phyloP scores from a whole-genome alignment of 2,329 filamentous ascomycete species.

The Cladophialophora yegresii region DNA sequence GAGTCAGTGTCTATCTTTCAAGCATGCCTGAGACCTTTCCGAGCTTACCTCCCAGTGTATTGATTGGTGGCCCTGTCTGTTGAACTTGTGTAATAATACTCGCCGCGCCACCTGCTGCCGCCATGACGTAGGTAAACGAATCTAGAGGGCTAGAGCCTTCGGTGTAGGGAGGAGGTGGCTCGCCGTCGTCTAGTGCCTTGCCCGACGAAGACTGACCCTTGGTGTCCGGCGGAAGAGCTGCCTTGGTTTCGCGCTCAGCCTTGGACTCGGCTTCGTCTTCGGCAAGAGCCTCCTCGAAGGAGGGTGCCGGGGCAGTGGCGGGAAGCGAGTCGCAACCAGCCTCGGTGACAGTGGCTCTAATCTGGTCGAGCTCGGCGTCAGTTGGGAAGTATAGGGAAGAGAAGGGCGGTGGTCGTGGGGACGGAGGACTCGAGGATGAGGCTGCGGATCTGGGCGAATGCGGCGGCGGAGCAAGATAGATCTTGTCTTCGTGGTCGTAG shows the following conservation, averaged over 20 bases:
- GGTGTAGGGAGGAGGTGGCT: constrained; percentile 93
- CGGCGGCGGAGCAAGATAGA: constrained; percentile 46
- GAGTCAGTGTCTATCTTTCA: constrained; percentile 18
- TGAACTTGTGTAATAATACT: constrained; percentile 99
- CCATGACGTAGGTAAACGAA: constrained; percentile 96
- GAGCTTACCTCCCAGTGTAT: constrained; percentile 76
- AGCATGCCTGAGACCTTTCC: constrained; percentile 5
- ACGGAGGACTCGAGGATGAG: constrained; percentile 54
- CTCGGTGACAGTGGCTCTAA: constrained; percentile 50
- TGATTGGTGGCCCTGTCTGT: constrained; percentile 82
- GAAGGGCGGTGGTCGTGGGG: constrained; percentile 62
- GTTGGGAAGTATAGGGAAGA: constrained; percentile 63
- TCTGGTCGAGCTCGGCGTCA: constrained; percentile 43
- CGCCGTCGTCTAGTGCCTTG: constrained; percentile 75
- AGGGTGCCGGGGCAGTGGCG: constrained; percentile 55
- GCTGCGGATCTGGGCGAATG: constrained; percentile 45
- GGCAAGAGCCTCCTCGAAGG: constrained; percentile 53
- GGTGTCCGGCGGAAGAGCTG: constrained; percentile 76
- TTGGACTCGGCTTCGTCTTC: constrained; percentile 50
- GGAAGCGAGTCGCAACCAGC: constrained; percentile 51
- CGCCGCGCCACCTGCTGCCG: constrained; percentile 90
- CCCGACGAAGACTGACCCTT: constrained; percentile 67
- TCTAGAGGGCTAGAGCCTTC: constrained; percentile 91
- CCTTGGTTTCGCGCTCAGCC: constrained; percentile 74
- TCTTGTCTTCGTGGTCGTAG: constrained; percentile 42